phyloP scores from a whole-genome alignment of 2,329 filamentous ascomycete species.

The Penicillium capsulatum region DNA sequence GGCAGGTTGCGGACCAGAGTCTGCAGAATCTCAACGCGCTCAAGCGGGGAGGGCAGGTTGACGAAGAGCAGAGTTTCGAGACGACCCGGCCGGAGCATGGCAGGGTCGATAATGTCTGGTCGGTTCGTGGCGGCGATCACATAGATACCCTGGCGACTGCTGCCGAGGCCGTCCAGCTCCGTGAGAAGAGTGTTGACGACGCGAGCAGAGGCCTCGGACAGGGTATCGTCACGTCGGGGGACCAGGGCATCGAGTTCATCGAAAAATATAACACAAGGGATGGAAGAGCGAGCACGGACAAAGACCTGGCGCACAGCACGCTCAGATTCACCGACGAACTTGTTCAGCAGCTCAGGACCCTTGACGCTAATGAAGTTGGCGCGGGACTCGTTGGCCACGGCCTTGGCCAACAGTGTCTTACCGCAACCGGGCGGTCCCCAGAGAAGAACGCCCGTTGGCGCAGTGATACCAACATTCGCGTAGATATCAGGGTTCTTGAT shows the following conservation, averaged over 20 bases:
- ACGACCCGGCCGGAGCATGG: slow-evolving; percentile 87
- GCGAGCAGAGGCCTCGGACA: slow-evolving; percentile 77
- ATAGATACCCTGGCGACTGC: slow-evolving; percentile 77
- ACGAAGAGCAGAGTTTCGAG: slow-evolving; percentile 87
- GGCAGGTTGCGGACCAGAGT: slow-evolving; percentile 56
- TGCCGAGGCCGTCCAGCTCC: slow-evolving; percentile 78
- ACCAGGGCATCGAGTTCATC: slow-evolving; percentile 94
- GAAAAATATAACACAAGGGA: slow-evolving; percentile 95
- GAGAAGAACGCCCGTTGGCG: slow-evolving; percentile 81
- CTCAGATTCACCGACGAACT: slow-evolving; percentile 95
- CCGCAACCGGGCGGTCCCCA: slow-evolving; percentile 97
- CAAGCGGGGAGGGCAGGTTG: slow-evolving; percentile 71
- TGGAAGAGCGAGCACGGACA: slow-evolving; percentile 74
- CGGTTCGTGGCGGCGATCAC: slow-evolving; percentile 93
- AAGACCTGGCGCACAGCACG: slow-evolving; percentile 90
- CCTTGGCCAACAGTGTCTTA: slow-evolving; percentile 93
- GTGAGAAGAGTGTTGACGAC: slow-evolving; percentile 95
- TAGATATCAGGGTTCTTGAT: slow-evolving; percentile 80
- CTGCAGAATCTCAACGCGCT: slow-evolving; percentile 79
- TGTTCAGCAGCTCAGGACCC: slow-evolving; percentile 92
- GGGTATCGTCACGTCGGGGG: slow-evolving; percentile 71
- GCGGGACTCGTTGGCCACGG: slow-evolving; percentile 89
- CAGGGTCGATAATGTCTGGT: slow-evolving; percentile 92
- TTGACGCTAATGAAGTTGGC: slow-evolving; percentile 99
- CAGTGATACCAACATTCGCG: slow-evolving; percentile 69